A percentile compares a stretch with the other conserved stretches of the same genome.
Conservation (phyloP, 345 rosid species). For the Theobroma cacao region DNA sequence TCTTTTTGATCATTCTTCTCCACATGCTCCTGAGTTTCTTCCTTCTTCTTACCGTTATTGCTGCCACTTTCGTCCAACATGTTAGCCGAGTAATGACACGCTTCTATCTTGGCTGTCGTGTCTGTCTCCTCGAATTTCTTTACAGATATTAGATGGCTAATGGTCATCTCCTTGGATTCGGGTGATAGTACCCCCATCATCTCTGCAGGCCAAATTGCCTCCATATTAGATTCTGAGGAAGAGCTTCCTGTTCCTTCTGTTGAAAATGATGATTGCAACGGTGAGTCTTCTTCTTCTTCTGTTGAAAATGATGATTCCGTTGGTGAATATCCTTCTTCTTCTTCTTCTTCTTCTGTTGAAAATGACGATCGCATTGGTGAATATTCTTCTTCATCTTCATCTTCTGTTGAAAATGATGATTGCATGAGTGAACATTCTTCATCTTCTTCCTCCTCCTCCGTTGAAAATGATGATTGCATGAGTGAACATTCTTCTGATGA, state of each 20-base stretch:
- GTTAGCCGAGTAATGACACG: neutral
- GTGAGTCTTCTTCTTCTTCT: constrained; percentile 4
- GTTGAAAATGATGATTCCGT: constrained; percentile 1
- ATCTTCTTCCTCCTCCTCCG: no score
- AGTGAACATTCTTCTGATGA: neutral
- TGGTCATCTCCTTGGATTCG: constrained; percentile 17
- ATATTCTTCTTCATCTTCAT: constrained; percentile 13
- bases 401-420: constrained; percentile 1
- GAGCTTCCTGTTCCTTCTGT: constrained; percentile 33
- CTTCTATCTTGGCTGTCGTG: neutral
- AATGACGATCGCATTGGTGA: neutral
- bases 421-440: neutral
- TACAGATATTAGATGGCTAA: constrained; percentile 5
- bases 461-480: neutral
- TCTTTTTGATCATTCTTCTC: neutral
- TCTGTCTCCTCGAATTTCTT: constrained; percentile 16
- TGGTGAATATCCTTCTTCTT: neutral
- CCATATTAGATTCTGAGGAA: constrained; percentile 30
- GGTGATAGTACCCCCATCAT: constrained; percentile 20
- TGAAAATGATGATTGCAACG: neutral
- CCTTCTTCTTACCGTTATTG: neutral
- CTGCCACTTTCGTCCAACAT: neutral
- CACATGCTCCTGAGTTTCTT: constrained; percentile 6
- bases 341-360: neutral
- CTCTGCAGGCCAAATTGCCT: constrained; percentile 42